Base-by-base conservation (phyloP, 2,329 filamentous ascomycete genomes). In the Diaporthe eres region DNA sequence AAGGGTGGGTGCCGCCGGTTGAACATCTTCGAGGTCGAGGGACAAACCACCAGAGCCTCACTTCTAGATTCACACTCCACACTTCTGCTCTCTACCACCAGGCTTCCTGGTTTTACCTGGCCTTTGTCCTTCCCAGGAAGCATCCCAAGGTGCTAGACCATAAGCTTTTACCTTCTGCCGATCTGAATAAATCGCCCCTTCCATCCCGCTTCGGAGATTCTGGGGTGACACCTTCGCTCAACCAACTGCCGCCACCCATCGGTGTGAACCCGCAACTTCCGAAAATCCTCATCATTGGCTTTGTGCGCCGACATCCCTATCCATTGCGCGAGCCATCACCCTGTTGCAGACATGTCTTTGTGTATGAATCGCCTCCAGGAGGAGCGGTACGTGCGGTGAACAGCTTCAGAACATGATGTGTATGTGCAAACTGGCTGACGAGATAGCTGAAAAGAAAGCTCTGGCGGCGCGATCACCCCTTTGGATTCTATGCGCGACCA, bases 401-500 rank as follows among this genome's bases (percentile, higher is more conserved):
- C 42, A n/a, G 74, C 55, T 28, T 51, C 15, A 19, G n/a, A 22
- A 25, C 31, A n/a, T 28, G 39, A 19, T 9, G 55, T 25, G 60
- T 25, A 31, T 17, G 34, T 42, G 15, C 34, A 55, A 55, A 6
- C 31, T 22, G 34, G 37, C 65, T 67, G 53, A 55, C 67, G 39
- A 37, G 63, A 34, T 78, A 55, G 8, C 58, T 31, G n/a, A 70
- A 57, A 80, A 98, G 96, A 78, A 98, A 98, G 87, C 95, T 98
- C 87, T 99, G 97, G 97, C 93, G 97, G 79, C 93, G 93, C 83
- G 96, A 99, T 80, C 97, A 99, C 82, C 97, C 97, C 0, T 99
- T 99, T 82, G 97, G 97, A 77, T 99, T 99, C 87, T 98, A 94
- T 85, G 97, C 97, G 34, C 95, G 96, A 82, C 97, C 97, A 17